Percentiles rank a stretch among this genome's conserved stretches.
phyloP scores from a whole-genome alignment of 1,139 yeast genomes.

The Wickerhamomyces sp. region DNA sequence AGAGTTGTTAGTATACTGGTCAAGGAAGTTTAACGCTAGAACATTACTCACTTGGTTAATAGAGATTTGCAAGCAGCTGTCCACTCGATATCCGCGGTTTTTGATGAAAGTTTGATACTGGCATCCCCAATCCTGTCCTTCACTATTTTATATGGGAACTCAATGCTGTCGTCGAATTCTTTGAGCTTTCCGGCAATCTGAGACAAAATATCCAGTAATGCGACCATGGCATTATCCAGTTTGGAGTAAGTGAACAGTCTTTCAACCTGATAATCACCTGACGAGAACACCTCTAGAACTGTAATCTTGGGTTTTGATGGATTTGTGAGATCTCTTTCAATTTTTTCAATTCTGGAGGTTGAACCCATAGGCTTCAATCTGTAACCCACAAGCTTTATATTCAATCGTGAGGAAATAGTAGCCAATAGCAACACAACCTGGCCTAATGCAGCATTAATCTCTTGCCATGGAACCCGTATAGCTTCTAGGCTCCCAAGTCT shows the following conservation, averaged over 20 bases:
- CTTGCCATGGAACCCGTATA: conserved; percentile 76
- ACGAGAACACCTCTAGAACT: conserved; percentile 17
- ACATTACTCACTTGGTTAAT: conserved; percentile 44
- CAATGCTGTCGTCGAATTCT: conserved; percentile 49
- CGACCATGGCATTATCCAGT: conserved; percentile 73
- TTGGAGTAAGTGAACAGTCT: conserved; percentile 65
- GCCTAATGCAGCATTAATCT: conserved; percentile 89
- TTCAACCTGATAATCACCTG: conserved; percentile 29
- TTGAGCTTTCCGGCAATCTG: conserved; percentile 51
- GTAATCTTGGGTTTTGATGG: conserved; percentile 24
- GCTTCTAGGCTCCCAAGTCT: conserved; percentile 64
- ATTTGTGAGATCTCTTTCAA: conserved; percentile 32
- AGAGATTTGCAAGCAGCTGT: conserved; percentile 82
- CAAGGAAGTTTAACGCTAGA: too few species aligned
- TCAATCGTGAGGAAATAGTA: conserved; percentile 57
- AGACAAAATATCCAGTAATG: conserved; percentile 56
- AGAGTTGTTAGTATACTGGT: not conserved
- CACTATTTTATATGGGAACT: conserved; percentile 62
- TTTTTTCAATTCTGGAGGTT: conserved; percentile 68
- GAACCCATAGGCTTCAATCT: conserved; percentile 81
- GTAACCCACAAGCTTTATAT: conserved; percentile 53
- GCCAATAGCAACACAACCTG: conserved; percentile 68
- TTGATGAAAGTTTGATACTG: conserved; percentile 64
- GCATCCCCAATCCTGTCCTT: conserved; percentile 75
- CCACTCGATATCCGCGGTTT: conserved; percentile 73